Evolutionary conservation across 2,329 filamentous ascomycete species (phyloP), one percentile per base, ranked within the genome.

Genomic region (Xylaria sp.): DNA sequence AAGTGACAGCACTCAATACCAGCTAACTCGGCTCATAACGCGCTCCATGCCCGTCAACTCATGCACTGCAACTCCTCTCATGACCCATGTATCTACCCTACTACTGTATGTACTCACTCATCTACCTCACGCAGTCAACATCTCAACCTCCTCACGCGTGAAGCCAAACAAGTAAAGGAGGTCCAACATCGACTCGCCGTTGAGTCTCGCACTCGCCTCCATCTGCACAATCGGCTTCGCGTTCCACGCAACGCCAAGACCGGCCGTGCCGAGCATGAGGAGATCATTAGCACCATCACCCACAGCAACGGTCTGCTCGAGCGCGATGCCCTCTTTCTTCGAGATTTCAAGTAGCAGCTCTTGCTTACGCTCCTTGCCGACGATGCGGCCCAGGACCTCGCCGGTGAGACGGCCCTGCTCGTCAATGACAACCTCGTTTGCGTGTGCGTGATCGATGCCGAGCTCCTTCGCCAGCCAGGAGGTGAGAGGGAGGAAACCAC

Each of bases 401-500:
- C 90, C 90, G 0, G 89, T 93, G 47, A 94, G 76, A 34, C 76
- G 79, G 11, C 78, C 79, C 1, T 76, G 76, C 42, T 82, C 77
- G 62, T 85, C 84, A 13, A 88, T 79, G 13, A 86, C 82, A 0
- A 93, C 88, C 68, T 93, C 87, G 73, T 99, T 99, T 47, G 94
- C 94, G 72, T 88, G 85, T 0, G 91, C 92, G 70, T 96, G 87
- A 74, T 97, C 90, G 59, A 99, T 84, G 11, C 91, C 91, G 30
- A 99, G 78, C 69, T 91, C 81, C 47, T 79, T 79, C 13, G 90
- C 92, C 42, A 97, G 83, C 91, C 92, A 97, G 59, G 85, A 82
- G 0, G 94, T 95, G 64, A 97, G 77, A 0, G 93, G 92, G 64
- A 90, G 85, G 75, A 99, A 99, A 0, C 94, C 94, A 50, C 94